A percentile compares a stretch with the other conserved stretches of the same genome.
phyloP scores from a whole-genome alignment of 176 grass and related monocot species.

The Carex pumila region DNA sequence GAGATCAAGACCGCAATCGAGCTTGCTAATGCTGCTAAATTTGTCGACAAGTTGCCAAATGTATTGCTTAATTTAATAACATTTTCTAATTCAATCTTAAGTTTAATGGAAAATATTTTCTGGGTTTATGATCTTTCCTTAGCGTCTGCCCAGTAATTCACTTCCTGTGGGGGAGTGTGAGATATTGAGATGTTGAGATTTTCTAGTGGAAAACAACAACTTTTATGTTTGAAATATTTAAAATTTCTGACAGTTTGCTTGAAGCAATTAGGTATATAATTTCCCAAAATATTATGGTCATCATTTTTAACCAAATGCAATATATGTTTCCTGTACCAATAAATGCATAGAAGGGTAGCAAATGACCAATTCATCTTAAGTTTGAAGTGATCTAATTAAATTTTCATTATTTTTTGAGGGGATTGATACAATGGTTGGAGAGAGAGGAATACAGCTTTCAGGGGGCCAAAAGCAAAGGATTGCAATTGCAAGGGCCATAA shows the following conservation, averaged over 20 bases:
- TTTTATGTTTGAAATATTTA: background rate
- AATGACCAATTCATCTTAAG: too few species aligned
- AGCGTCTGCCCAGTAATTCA: background rate
- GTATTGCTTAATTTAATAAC: conserved; percentile 30
- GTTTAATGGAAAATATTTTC: background rate
- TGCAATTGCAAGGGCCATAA: conserved; percentile 82
- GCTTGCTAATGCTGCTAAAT: conserved; percentile 78
- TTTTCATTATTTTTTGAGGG: conserved; percentile 35
- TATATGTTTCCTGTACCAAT: background rate
- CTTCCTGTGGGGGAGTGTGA: background rate
- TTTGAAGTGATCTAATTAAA: background rate
- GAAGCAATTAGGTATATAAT: background rate
- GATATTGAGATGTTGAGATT: background rate
- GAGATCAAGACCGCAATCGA: conserved; percentile 47
- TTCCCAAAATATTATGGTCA: background rate
- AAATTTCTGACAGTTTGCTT: background rate
- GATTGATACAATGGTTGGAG: conserved; percentile 74
- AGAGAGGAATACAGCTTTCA: conserved; percentile 74
- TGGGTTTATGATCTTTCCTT: background rate
- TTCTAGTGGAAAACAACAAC: background rate
- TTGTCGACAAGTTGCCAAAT: conserved; percentile 79
- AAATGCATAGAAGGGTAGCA: background rate
- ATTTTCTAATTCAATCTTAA: background rate
- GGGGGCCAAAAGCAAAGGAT: conserved; percentile 93
- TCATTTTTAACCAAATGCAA: background rate